phyloP scores from a whole-genome alignment of 2,329 filamentous ascomycete species.

The Fusarium camptoceras region DNA sequence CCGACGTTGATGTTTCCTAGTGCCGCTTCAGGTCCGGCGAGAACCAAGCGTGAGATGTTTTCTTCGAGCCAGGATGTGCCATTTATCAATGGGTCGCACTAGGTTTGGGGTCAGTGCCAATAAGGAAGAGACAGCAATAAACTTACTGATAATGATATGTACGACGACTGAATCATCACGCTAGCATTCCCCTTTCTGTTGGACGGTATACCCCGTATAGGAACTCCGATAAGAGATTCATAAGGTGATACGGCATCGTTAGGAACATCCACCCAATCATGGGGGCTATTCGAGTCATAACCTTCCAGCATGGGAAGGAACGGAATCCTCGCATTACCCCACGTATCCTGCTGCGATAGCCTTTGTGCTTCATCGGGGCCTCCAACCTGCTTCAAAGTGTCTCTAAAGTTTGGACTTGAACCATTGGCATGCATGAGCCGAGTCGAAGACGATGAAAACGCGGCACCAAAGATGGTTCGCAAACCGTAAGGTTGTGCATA shows the following conservation, averaged over 20 bases:
- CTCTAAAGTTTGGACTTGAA: neutral
- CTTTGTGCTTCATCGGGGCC: neutral
- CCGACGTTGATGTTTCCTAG: neutral
- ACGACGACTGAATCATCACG: neutral
- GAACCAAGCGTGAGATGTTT: neutral
- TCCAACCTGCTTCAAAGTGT: neutral
- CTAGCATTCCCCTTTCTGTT: neutral
- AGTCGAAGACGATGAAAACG: neutral
- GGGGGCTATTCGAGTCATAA: neutral
- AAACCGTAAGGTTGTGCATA: neutral
- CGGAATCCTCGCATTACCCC: neutral
- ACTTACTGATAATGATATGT: neutral
- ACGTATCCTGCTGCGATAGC: neutral
- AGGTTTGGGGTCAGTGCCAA: neutral
- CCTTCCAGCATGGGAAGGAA: neutral
- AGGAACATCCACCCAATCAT: neutral
- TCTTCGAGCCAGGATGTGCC: neutral
- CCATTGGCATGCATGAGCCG: neutral
- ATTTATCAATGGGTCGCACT: neutral
- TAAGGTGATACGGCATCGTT: neutral
- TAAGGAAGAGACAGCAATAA: fast-evolving
- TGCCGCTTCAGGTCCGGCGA: neutral
- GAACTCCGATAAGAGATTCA: neutral
- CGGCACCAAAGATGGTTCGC: neutral
- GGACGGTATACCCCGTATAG: neutral